These are phyloP conservation scores for Diaporthe eres DNA, from an alignment of 2,329 filamentous ascomycete species.

Conservation along the genomic window DNA sequence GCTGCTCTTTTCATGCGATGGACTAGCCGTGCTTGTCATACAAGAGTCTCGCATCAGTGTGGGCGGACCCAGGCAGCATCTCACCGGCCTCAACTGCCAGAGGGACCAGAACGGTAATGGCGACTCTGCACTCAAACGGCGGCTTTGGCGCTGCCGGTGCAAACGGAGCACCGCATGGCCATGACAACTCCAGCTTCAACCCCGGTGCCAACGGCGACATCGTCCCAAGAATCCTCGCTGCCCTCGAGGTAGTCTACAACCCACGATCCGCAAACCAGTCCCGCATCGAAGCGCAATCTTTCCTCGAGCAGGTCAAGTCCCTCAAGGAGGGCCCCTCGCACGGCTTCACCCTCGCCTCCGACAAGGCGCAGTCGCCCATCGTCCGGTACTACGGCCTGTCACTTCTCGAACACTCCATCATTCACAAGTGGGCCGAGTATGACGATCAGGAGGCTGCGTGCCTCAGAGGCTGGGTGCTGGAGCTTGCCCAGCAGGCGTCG, in stretches of 20 bases:
- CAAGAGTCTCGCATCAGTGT: conserved; percentile 37
- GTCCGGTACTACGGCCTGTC: conserved; percentile 96
- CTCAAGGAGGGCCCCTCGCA: conserved; percentile 84
- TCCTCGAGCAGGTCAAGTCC: conserved; percentile 88
- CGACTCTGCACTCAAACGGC: conserved; percentile 39
- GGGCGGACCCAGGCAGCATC: conserved; percentile 32
- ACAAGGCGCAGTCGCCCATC: conserved; percentile 80
- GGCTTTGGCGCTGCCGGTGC: conserved; percentile 42
- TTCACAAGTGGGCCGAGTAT: conserved; percentile 86
- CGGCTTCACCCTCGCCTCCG: conserved; percentile 85
- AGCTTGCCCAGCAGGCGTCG: conserved; percentile 80
- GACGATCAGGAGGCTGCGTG: conserved; percentile 75
- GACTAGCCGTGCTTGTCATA: conserved; percentile 36
- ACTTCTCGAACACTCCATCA: conserved; percentile 89
- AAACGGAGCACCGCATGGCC: conserved; percentile 30
- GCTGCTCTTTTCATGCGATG: conserved; percentile 36
- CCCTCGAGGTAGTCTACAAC: conserved; percentile 89
- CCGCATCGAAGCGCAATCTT: conserved; percentile 85
- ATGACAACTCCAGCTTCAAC: conserved; percentile 25
- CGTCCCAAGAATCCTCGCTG: conserved; percentile 81
- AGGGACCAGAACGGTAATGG: conserved; percentile 37
- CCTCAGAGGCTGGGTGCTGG: conserved; percentile 82
- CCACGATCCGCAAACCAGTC: conserved; percentile 84
- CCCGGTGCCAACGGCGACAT: conserved; percentile 57
- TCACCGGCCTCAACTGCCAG: conserved; percentile 26